Percentiles rank a stretch among this genome's conserved stretches.
Conservation (phyloP, 805 yeast species). For the Saccharomycopsis oosterbeekiorum region DNA sequence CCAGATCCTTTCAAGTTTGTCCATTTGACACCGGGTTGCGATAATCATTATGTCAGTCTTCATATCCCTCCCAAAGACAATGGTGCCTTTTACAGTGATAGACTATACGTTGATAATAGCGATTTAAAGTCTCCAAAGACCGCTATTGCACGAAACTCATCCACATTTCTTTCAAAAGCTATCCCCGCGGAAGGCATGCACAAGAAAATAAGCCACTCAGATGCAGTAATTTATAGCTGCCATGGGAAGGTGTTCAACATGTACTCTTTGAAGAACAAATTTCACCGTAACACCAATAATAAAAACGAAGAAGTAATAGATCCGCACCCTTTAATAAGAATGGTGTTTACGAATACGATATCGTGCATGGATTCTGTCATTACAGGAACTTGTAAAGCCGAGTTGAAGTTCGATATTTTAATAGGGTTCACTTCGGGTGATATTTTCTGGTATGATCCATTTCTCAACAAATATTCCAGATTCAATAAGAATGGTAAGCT, state of each 20-base stretch:
- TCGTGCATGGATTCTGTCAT: conserved; percentile 3
- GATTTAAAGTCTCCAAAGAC: conserved; percentile 25
- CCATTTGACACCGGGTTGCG: conserved; percentile 47
- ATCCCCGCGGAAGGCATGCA: conserved; percentile 25
- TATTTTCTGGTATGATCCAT: conserved; percentile 49
- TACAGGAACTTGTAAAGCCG: conserved; percentile 18
- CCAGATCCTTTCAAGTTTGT: conserved; percentile 46
- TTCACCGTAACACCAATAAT: conserved; percentile 26
- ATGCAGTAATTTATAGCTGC: conserved; percentile 32
- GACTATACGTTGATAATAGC: background rate
- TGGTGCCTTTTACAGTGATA: background rate
- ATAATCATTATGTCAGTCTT: conserved; percentile 17
- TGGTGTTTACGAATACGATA: conserved; percentile 27
- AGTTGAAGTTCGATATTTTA: conserved; percentile 38
- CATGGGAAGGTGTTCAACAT: conserved; percentile 41
- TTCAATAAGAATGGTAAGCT: conserved; percentile 39
- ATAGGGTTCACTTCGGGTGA: conserved; percentile 65
- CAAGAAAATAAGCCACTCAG: conserved; percentile 24
- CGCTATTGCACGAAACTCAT: conserved; percentile 26
- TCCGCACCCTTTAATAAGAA: conserved; percentile 34
- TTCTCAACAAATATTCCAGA: conserved; percentile 37
- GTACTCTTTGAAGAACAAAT: conserved; percentile 10
- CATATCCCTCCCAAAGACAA: background rate
- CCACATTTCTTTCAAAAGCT: conserved; percentile 28
- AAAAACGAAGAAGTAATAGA: conserved; percentile 31